phyloP scores from a whole-genome alignment of 73 alveolate species.

The Symbiodinium natans region DNA sequence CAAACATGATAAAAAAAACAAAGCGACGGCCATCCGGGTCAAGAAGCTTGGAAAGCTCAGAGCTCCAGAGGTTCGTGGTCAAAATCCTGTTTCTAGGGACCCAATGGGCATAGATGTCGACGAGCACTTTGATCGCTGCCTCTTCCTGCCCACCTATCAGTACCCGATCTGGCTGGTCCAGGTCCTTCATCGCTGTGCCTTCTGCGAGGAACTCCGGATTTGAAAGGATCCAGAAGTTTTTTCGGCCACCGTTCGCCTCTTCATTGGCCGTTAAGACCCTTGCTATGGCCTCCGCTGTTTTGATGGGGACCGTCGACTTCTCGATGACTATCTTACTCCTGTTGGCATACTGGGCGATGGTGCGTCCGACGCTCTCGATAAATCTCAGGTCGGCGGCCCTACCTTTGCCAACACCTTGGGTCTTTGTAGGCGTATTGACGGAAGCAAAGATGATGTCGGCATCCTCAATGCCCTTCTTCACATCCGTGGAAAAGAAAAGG shows the following conservation, averaged over 20 bases:
- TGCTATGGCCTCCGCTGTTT: constrained; percentile 96
- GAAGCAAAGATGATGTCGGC: constrained; percentile 96
- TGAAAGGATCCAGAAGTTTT: constrained; percentile 96
- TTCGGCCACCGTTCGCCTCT: constrained; percentile 87
- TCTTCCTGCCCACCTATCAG: constrained; percentile 97
- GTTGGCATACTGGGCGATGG: constrained; percentile 93
- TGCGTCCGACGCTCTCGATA: constrained; percentile 93
- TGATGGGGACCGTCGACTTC: constrained; percentile 99
- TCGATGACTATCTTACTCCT: constrained; percentile 96
- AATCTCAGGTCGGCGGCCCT: constrained; percentile 96
- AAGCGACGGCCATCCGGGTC: too few relatives aligned
- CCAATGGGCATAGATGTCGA: constrained; percentile 95
- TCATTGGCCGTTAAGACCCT: constrained; percentile 59
- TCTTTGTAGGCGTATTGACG: constrained; percentile 98
- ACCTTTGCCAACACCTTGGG: constrained; percentile 96
- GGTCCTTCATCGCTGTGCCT: constrained; percentile 98
- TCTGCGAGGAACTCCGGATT: constrained; percentile 99
- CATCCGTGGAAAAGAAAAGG: constrained; percentile 96
- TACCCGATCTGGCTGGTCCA: constrained; percentile 98
- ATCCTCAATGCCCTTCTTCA: constrained; percentile 94
- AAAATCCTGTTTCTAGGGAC: constrained; percentile 95
- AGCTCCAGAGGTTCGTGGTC: constrained; percentile 95
- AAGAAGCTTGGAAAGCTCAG: constrained; percentile 97
- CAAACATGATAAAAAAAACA: too few relatives aligned
- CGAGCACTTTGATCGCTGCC: constrained; percentile 93